A percentile compares a stretch with the other conserved stretches of the same genome.
phyloP scores from a whole-genome alignment of 257 asterid genomes.

The Rubia yunnanensis region DNA sequence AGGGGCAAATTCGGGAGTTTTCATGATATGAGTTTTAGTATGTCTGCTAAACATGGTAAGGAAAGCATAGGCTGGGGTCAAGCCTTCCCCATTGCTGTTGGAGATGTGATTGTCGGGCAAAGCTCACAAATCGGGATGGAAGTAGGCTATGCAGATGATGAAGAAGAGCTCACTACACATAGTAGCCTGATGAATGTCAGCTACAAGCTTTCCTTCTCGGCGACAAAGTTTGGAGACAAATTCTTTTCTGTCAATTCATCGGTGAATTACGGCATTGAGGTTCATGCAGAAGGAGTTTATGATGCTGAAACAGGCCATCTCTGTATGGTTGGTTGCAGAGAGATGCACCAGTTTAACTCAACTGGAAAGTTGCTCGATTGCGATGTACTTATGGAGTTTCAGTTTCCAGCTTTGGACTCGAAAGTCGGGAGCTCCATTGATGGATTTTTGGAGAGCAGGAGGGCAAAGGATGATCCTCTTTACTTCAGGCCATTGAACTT shows the following conservation, averaged over 20 bases:
- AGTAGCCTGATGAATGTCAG: conserved; percentile 30
- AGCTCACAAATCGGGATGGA: background rate
- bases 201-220: conserved; percentile 28
- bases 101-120: conserved; percentile 17
- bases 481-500: conserved; percentile 31
- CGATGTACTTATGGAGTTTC: conserved; percentile 35
- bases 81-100: conserved; percentile 37
- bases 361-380: conserved; percentile 30
- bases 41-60: conserved; percentile 21
- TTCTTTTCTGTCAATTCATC: conserved; percentile 15
- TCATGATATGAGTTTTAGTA: conserved; percentile 42
- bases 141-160: conserved; percentile 5
- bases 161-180: background rate
- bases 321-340: conserved; percentile 72
- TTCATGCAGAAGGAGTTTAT: conserved; percentile 57
- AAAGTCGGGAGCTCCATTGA: conserved; percentile 9
- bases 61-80: conserved; percentile 34
- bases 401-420: conserved; percentile 26
- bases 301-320: conserved; percentile 38
- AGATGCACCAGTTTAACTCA: conserved; percentile 8
- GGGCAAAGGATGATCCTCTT: conserved; percentile 31
- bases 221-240: background rate
- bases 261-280: conserved; percentile 12
- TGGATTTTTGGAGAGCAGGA: conserved; percentile 46
- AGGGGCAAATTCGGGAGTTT: conserved; percentile 21